A percentile compares a stretch with the other conserved stretches of the same genome.
phyloP scores from a whole-genome alignment of 805 yeast species.

The Metschnikowia santaceciliae region DNA sequence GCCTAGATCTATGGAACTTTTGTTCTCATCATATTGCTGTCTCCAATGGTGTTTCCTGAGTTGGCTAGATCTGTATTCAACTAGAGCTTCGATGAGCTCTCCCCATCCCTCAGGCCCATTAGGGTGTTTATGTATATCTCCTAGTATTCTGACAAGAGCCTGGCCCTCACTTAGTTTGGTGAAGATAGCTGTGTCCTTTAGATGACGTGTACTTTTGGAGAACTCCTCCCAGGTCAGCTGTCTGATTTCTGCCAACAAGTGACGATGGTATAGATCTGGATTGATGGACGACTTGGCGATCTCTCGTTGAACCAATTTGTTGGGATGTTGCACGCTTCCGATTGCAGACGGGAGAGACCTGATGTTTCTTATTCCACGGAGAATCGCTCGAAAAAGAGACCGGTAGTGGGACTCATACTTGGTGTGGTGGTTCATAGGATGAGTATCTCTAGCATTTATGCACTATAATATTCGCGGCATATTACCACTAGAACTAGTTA shows the following conservation, averaged over 20 bases:
- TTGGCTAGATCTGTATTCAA: slow-evolving; percentile 13
- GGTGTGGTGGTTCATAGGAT: neutral
- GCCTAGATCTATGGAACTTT: slow-evolving; percentile 9
- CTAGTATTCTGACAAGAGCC: slow-evolving; percentile 11
- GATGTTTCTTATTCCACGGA: slow-evolving; percentile 9
- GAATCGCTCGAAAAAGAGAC: slow-evolving; percentile 13
- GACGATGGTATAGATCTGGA: slow-evolving; percentile 13
- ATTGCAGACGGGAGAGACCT: neutral
- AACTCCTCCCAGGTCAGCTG: slow-evolving; percentile 18
- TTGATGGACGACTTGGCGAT: slow-evolving; percentile 10
- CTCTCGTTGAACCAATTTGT: slow-evolving; percentile 7
- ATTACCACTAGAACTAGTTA: no score
- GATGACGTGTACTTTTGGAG: neutral
- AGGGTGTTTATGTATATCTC: slow-evolving; percentile 5
- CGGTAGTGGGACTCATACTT: slow-evolving; percentile 6
- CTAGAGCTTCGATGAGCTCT: slow-evolving; percentile 13
- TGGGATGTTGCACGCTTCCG: neutral
- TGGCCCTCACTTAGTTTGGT: slow-evolving; percentile 12
- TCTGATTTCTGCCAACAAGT: slow-evolving; percentile 18
- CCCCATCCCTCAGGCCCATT: slow-evolving; percentile 6
- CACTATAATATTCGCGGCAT: neutral
- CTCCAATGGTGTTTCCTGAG: slow-evolving; percentile 19
- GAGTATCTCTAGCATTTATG: neutral
- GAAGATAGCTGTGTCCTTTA: slow-evolving; percentile 5
- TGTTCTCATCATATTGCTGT: slow-evolving; percentile 13